Evolutionary conservation across 2,329 filamentous ascomycete species (phyloP), one percentile per base, ranked within the genome.

Genomic region (Sphaerulina vaccinii): DNA sequence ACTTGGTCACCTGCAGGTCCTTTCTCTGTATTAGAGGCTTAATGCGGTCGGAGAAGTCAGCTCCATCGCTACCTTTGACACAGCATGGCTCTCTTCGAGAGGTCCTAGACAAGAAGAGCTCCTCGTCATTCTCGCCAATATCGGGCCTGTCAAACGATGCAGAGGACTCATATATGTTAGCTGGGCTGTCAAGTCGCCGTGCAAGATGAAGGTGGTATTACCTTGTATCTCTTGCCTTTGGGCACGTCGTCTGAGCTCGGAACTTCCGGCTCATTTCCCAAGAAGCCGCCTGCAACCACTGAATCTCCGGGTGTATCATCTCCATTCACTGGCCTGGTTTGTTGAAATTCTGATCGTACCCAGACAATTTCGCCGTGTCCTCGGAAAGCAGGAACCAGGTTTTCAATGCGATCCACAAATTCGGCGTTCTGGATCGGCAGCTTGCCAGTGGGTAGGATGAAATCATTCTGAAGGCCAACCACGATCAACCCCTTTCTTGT

Each of bases 391-490:
- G 80, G 79, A 36, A 85, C 84, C 2, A 97, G 75, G 5, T 79
- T 71, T 16, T 83, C 73, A 36, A 90, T 80, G 22, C 81, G 82
- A 33, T 85, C 77, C 38, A 93, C 69, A 56, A 91, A 88, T 8
- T 82, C 81, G 3, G 79, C 82, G n/a, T 62, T 56, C 29, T 75
- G 74, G 44, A 91, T 81, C 10, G 83, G 79, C 16, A 96, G 71
- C 21, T 83, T 80, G 49, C 88, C 87, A 44, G 82, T 78, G 1
- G 81, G 72, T 5, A 82, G 78, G 52, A 95, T 73, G 64, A 97
- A 96, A 68, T 96, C 92, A 63, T 95, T 90, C 66, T 97, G 93
- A 29, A 95, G 81, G 64, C 96, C 92, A 58, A 96, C 79, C 15
- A 95, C 74, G 16, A 97, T 75, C 37, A 99, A 77, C 1, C 89